Percentiles rank a stretch among this genome's conserved stretches.
Conservation (phyloP, 2,329 filamentous ascomycete genomes). For the Ophiostoma novo-ulmi region DNA sequence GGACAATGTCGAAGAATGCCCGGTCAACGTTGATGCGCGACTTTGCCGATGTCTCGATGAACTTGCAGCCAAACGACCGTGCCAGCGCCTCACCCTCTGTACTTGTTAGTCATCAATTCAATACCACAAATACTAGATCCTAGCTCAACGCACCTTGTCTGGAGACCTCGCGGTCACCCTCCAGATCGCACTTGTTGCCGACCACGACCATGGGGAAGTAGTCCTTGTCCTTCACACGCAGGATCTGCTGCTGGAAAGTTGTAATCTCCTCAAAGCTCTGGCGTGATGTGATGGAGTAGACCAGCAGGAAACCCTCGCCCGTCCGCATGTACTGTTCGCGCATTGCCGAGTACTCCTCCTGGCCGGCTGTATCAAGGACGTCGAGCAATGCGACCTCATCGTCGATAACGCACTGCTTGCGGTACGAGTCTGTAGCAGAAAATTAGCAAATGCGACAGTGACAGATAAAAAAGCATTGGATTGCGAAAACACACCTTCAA, state of each 20-base stretch:
- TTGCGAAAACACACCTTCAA: slow-evolving; percentile 65
- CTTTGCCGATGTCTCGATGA: slow-evolving; percentile 98
- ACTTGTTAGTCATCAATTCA: slow-evolving; percentile 13
- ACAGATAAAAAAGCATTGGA: slow-evolving; percentile 23
- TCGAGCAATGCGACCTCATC: slow-evolving; percentile 97
- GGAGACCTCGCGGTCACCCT: slow-evolving; percentile 83
- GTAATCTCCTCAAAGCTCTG: slow-evolving; percentile 98
- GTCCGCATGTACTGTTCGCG: slow-evolving; percentile 99
- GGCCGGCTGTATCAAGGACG: slow-evolving; percentile 94
- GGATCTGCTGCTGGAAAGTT: slow-evolving; percentile 97
- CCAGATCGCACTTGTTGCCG: slow-evolving; percentile 98
- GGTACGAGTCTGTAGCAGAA: slow-evolving; percentile 75
- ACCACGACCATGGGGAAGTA: slow-evolving; percentile 99
- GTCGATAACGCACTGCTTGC: slow-evolving; percentile 99
- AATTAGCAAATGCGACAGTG: not conserved
- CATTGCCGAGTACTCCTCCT: slow-evolving; percentile 99
- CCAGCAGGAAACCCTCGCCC: slow-evolving; percentile 92
- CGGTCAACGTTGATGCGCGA: slow-evolving; percentile 97
- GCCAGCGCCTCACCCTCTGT: slow-evolving; percentile 87
- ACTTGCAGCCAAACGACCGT: slow-evolving; percentile 87
- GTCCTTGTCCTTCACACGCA: slow-evolving; percentile 98
- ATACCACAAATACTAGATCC: not conserved
- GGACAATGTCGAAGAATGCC: slow-evolving; percentile 96
- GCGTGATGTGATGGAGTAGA: slow-evolving; percentile 96
- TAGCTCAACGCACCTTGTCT: slow-evolving; percentile 67